Evolutionary conservation across 225 moss, liverwort and hornwort genomes (phyloP), one percentile per base, ranked within the genome.

Genomic region (Thuidium tamariscinum): DNA sequence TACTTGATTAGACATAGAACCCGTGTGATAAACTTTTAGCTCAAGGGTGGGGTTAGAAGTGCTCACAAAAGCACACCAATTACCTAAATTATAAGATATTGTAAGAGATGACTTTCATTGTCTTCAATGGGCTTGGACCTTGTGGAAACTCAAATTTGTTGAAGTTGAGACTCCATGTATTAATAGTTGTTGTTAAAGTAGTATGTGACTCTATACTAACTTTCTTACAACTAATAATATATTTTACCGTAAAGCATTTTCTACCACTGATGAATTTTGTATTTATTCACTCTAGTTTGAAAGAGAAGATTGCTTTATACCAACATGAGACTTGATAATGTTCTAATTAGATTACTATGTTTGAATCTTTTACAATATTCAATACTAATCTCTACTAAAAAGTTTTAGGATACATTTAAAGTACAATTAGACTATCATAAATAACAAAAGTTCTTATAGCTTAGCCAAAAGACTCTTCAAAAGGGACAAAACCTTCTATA

Each of bases 41-140:
- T n/a, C n/a, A n/a, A n/a, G n/a, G n/a, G n/a, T n/a, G n/a, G n/a
- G n/a, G n/a, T n/a, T n/a, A n/a, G n/a, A n/a, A n/a, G n/a, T n/a
- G n/a, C n/a, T n/a, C n/a, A n/a, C n/a, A n/a, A n/a, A n/a, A n/a
- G 95, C 86, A 26, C 34, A 13, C 54, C 86, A 20, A 2, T 36
- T 91, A 14, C 95, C 93, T 39, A 92, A 91, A 72, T 78, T 86
- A 34, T 29, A 70, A 74, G 76, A 78, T 64, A 27, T 27, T 71
- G 73, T 51, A 23, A 89, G 95, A 69, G 85, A 86, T 63, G 89
- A 97, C 74, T 83, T 56, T 71, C 37, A 86, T 59, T 60, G 75
- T 19, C 90, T 85, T 42, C 25, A 93, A 61, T 95, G 95, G 96
- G 93, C 87, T 21, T 97, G 93, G 95, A 93, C 93, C 23, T 83